A percentile compares a stretch with the other conserved stretches of the same genome.
Evolutionary conservation across 441 rosid species (phyloP).

Genomic region (Pelargonium fulgidum): DNA sequence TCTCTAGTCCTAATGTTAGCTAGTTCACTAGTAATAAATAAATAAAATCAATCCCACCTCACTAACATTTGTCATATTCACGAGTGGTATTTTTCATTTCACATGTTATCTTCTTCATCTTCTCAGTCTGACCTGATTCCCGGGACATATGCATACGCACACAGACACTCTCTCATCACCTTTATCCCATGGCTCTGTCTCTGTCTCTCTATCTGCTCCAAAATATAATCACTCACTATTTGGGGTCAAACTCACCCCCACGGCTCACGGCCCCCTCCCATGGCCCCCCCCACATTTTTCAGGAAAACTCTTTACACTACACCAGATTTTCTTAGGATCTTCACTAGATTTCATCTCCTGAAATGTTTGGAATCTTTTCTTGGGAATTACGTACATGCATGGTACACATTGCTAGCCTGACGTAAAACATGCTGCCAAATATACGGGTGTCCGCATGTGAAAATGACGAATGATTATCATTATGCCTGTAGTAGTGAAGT

Average conservation of each 20-base stretch:
- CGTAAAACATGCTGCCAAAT: no score
- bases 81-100: constrained; percentile 29
- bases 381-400: background rate
- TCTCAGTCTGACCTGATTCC: constrained; percentile 41
- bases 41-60: constrained; percentile 30
- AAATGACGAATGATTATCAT: no score
- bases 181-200: constrained; percentile 33
- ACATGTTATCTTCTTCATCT: constrained; percentile 26
- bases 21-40: no score
- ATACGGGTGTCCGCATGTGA: no score
- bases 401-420: no score
- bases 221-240: no score
- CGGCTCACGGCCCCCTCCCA: background rate
- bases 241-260: no score
- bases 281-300: constrained; percentile 12
- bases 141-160: constrained; percentile 21
- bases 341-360: background rate
- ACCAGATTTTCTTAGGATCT: background rate
- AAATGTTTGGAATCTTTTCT: no score
- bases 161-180: constrained; percentile 24
- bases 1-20: no score
- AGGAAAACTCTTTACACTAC: background rate
- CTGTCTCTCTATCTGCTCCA: no score
- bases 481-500: no score
- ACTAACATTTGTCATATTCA: constrained; percentile 35